Conservation (phyloP, 768 basidiomycete genomes). For the Leccinum truebloodii region DNA sequence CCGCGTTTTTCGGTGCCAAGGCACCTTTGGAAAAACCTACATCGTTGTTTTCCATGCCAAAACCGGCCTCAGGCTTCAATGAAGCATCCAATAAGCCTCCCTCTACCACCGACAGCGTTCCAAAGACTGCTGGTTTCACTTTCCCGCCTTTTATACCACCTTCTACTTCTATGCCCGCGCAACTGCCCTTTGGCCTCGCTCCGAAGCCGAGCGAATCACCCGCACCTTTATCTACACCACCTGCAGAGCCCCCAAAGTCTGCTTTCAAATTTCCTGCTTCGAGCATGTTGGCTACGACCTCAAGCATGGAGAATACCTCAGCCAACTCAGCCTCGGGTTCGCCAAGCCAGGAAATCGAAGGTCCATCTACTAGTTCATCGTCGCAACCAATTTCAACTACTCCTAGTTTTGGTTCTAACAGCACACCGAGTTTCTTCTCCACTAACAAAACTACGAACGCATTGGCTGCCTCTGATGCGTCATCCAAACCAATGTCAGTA, state of each 20-base stretch:
- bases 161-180: conserved; percentile 10
- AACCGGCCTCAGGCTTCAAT: conserved; percentile 29
- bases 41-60: conserved; percentile 32
- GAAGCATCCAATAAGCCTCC: conserved; percentile 12
- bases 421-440: conserved; percentile 26
- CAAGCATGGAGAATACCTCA: conserved; percentile 9
- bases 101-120: conserved; percentile 20
- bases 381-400: conserved; percentile 14
- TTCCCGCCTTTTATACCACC: conserved; percentile 29
- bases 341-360: conserved; percentile 15
- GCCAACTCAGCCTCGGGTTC: conserved; percentile 8
- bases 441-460: conserved; percentile 16
- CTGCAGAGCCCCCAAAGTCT: conserved; percentile 29
- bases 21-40: conserved; percentile 19
- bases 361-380: conserved; percentile 2
- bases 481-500: conserved; percentile 24
- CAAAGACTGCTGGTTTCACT: conserved; percentile 24
- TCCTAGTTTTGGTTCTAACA: conserved; percentile 19
- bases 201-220: conserved; percentile 23
- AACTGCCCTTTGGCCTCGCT: conserved; percentile 14
- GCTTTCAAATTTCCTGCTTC: conserved; percentile 28
- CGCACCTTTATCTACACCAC: conserved; percentile 14
- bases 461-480: conserved; percentile 23
- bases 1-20: conserved; percentile 15
- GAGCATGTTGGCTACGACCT: conserved; percentile 7